Evolutionary conservation across 129 eudicot species (phyloP), one percentile per base, ranked within the genome.

Genomic region (Chrysanthemum makinoi): DNA sequence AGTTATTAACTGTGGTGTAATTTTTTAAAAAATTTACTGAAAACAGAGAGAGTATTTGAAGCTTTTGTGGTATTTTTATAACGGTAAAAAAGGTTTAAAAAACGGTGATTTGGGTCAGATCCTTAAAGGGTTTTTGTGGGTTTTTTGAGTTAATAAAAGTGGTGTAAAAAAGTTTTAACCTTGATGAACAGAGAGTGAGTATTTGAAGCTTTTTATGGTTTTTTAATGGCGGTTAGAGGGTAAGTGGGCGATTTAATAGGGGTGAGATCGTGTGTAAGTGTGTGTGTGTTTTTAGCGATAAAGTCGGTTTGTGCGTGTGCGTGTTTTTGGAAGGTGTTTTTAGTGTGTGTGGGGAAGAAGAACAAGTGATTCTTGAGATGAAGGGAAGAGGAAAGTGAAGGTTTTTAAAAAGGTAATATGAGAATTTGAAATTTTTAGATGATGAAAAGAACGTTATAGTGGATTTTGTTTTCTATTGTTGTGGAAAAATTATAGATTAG

Each of bases 381-480:
- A 61, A 72, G 28, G 2, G 69, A 52, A 39, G 75, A 51, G 64
- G 67, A 70, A 70, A 63, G 75, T 47, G 65, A 59, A 61, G 11
- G 72, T 69, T 77, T 62, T 7, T 7, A 39, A 69, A 44, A 72
- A 69, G 66, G 75, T 64, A 9, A 58, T 28, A 33, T 28, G 47
- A 50, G 58, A 51, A n/a, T 43, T 77, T 77, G 75, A 77, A 76
- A 68, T 33, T 62, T 30, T 30, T 30, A 30, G 35, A 30, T 5
- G 58, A 61, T 14, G 33, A 69, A 71, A 51, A 22, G 75, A 69
- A 69, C 71, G 80, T 77, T 77, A 39, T 6, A 54, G 73, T 33
- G 62, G 65, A 11, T 54, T 33, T 77, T 77, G 55, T 60, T 69
- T 69, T 51, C 39, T 58, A 57, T 11, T 28, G 62, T 11, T 4